Evolutionary conservation across 2,329 filamentous ascomycete genomes (phyloP).

Genomic region (Aspergillus quadrilineatus): DNA sequence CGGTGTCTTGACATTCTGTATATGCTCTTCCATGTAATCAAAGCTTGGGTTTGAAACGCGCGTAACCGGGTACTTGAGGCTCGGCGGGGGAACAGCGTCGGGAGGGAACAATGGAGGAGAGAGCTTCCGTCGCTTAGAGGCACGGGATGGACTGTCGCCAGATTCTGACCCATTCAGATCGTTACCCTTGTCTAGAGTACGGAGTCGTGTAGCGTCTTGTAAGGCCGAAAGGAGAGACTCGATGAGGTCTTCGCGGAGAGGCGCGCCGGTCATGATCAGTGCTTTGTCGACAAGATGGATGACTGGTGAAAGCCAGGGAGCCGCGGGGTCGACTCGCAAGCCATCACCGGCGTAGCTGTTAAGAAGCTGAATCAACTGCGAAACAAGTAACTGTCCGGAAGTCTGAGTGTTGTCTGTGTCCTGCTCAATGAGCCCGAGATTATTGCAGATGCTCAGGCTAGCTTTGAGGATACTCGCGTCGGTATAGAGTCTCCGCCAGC

Average conservation of each 20-base stretch:
- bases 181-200: neutral
- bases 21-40: constrained; percentile 61
- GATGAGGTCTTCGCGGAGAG: constrained; percentile 51
- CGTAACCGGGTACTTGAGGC: constrained; percentile 38
- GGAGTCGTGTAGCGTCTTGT: constrained; percentile 23
- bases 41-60: constrained; percentile 53
- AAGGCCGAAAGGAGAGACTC: constrained; percentile 37
- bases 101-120: constrained; percentile 35
- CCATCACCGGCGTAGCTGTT: constrained; percentile 12
- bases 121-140: constrained; percentile 34
- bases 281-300: constrained; percentile 72
- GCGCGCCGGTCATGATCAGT: constrained; percentile 70
- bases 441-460: constrained; percentile 31
- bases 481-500: constrained; percentile 59
- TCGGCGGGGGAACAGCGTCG: constrained; percentile 32
- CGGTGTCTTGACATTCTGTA: constrained; percentile 54
- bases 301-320: constrained; percentile 55
- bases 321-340: constrained; percentile 18
- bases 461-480: constrained; percentile 56
- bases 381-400: neutral
- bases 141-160: constrained; percentile 1
- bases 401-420: neutral
- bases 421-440: constrained; percentile 19
- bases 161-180: neutral
- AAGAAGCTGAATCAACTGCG: constrained; percentile 18